Conservation (phyloP, 176 grass and related monocot genomes). For the Cenchrus americanus region DNA sequence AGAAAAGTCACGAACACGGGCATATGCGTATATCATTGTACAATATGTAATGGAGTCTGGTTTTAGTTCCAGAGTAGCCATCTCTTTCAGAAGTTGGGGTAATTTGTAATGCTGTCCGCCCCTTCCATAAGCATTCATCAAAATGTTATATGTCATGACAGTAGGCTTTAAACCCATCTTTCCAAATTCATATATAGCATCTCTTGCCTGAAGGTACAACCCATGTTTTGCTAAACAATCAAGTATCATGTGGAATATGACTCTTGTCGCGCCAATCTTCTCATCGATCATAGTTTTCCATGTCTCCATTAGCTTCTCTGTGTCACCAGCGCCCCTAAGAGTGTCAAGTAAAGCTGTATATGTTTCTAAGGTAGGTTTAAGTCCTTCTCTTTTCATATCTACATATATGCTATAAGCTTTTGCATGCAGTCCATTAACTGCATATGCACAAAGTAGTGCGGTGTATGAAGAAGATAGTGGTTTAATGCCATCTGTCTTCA, state of each 20-base stretch:
- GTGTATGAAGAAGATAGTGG: conserved; percentile 73
- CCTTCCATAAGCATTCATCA: conserved; percentile 94
- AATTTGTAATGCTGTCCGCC: conserved; percentile 93
- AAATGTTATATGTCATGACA: conserved; percentile 87
- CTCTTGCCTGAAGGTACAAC: conserved; percentile 76
- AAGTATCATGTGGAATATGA: conserved; percentile 74
- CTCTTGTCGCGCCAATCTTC: conserved; percentile 64
- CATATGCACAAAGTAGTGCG: conserved; percentile 74
- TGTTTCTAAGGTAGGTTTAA: conserved; percentile 77
- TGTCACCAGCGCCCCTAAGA: conserved; percentile 76
- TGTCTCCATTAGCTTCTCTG: conserved; percentile 65
- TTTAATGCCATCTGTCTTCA: conserved; percentile 69
- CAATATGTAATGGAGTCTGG: conserved; percentile 86
- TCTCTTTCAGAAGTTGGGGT: conserved; percentile 84
- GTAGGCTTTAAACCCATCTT: conserved; percentile 73
- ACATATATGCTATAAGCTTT: conserved; percentile 61
- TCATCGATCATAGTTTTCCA: conserved; percentile 87
- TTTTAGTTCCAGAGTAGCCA: conserved; percentile 65
- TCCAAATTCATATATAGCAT: conserved; percentile 78
- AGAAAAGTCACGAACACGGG: conserved; percentile 70
- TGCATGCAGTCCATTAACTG: conserved; percentile 62
- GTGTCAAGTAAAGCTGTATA: conserved; percentile 70
- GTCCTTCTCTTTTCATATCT: conserved; percentile 76
- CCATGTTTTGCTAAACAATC: conserved; percentile 92
- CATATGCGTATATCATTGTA: conserved; percentile 87